Evolutionary conservation across 805 yeast genomes (phyloP), one percentile per base, ranked within the genome.

Genomic region (Hagleromyces aurorensis): DNA sequence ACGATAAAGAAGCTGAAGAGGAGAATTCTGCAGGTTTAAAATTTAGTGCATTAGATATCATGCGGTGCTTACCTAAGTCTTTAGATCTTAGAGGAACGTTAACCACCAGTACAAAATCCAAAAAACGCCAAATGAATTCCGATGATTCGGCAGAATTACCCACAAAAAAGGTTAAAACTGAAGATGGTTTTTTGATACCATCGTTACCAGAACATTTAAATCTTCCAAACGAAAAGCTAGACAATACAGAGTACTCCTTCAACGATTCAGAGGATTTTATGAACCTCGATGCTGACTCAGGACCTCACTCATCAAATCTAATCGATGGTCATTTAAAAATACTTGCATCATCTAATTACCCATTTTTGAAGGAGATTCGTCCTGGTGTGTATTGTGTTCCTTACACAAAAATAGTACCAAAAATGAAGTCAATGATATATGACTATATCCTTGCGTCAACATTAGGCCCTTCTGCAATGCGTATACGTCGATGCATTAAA

Each of bases 401-500:
- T 25, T 78, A 65, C 51, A 60, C 71, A 2, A 62, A 66, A 19
- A 44, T 82, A 13, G 53, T 61, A 19, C 63, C 68, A 9, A 41
- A 55, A 5, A 52, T 76, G 15, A 69, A 72, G 43, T 62, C 65
- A 25, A 57, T 61, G 34, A 67, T 67, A 11, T 71, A 68, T 44
- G 82, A 78, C 40, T 69, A 73, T 24, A 50, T 76, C 15, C 48
- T 82, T 23, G 70, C 75, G 33, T 59, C 74, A 2, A 67, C 82
- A 0, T 58, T 81, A 36, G 91, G 91, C 1, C 61, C 68, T 6
- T 69, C 77, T 11, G 72, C 87, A 0, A 67, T 81, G 32, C 69
- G 95, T 31, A 65, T 91, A 3, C 59, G 89, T 36, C 75, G 93
- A 40, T 81, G 94, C 43, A 69, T 91, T 18, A 73, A 82, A 34